Percentiles rank a stretch among this genome's conserved stretches.
Conservation (phyloP, 768 basidiomycete genomes). For the Amylocystis lapponica region DNA sequence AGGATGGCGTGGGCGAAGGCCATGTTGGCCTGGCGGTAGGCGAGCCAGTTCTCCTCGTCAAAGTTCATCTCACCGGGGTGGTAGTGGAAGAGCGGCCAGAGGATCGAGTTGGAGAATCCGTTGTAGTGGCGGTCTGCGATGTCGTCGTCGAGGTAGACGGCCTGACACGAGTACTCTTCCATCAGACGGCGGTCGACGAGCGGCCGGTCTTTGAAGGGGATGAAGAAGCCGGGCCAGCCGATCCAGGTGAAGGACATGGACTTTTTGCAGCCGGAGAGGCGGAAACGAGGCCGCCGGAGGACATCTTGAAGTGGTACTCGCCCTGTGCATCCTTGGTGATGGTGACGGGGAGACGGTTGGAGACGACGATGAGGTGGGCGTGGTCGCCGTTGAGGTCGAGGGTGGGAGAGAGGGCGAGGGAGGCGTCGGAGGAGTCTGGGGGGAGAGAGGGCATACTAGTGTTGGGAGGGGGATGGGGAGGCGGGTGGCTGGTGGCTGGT, state of each 20-base stretch:
- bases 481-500: too few relatives aligned
- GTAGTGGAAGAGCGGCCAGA: constrained; percentile 99
- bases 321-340: constrained; percentile 90
- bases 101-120: constrained; percentile 98
- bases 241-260: constrained; percentile 98
- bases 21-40: constrained; percentile 95
- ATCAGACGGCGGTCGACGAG: constrained; percentile 86
- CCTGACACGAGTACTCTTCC: constrained; percentile 96
- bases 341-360: constrained; percentile 92
- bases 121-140: constrained; percentile 98
- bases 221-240: constrained; percentile 92
- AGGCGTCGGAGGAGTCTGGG: background rate
- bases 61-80: constrained; percentile 99
- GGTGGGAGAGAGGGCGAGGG: constrained; percentile 1
- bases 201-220: constrained; percentile 87
- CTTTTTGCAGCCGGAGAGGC: constrained; percentile 98
- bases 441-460: constrained; percentile 3
- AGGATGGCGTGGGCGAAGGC: constrained; percentile 88
- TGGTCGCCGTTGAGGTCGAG: constrained; percentile 32
- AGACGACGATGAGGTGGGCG: constrained; percentile 88
- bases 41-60: constrained; percentile 97
- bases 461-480: too few relatives aligned
- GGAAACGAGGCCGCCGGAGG: constrained; percentile 94
- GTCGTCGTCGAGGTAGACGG: constrained; percentile 96
- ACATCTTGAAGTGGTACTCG: constrained; percentile 99